Conservation (phyloP, 75 land plant species). For the Pinus tabuliformis region DNA sequence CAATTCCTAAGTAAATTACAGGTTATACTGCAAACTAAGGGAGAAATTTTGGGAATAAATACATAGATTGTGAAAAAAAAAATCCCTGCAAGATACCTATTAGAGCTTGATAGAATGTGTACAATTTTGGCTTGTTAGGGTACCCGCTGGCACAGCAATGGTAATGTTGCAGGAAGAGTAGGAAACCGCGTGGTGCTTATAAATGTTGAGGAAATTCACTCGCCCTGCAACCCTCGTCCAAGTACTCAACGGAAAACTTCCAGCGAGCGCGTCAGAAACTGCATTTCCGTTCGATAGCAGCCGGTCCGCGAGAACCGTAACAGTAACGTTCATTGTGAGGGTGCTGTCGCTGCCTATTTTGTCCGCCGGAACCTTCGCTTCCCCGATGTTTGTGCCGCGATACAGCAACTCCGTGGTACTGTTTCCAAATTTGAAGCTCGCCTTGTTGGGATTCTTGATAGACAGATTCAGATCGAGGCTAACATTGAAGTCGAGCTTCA, state of each 20-base stretch:
- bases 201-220: constrained; percentile 40
- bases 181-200: constrained; percentile 47
- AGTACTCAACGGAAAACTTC: constrained; percentile 39
- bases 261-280: constrained; percentile 22
- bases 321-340: too few relatives aligned
- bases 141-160: constrained; percentile 29
- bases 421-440: constrained; percentile 43
- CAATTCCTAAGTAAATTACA: too few relatives aligned
- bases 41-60: too few relatives aligned
- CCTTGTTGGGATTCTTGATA: constrained; percentile 45
- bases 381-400: not conserved
- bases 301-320: too few relatives aligned
- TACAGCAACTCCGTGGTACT: constrained; percentile 41
- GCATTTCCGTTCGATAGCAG: too few relatives aligned
- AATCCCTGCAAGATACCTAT: not conserved
- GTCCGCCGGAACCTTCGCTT: too few relatives aligned
- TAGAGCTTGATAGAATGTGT: constrained; percentile 30
- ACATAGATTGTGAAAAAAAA: too few relatives aligned
- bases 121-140: constrained; percentile 25
- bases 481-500: constrained; percentile 19
- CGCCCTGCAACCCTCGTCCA: constrained; percentile 48
- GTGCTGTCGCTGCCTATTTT: too few relatives aligned
- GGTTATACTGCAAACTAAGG: too few relatives aligned
- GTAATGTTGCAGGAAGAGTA: constrained; percentile 40
- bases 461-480: constrained; percentile 34